Conservation (phyloP, 768 basidiomycete genomes). For the Suillus sp. region DNA sequence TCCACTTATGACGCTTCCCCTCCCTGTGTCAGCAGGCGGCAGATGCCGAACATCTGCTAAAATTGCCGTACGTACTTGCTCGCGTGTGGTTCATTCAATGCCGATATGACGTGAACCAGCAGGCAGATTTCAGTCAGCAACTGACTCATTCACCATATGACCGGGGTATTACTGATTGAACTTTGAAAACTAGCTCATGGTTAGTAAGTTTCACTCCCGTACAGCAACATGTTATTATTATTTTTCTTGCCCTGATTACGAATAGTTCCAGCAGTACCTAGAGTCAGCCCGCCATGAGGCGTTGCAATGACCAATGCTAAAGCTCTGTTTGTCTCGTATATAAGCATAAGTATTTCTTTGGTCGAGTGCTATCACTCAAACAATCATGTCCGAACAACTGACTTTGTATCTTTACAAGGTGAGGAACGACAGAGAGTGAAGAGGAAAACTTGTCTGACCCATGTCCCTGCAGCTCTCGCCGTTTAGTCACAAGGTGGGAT, state of each 20-base stretch:
- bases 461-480: slow-evolving; percentile 47
- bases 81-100: background rate
- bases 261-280: background rate
- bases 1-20: no score
- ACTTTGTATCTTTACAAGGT: slow-evolving; percentile 49
- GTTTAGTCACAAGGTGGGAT: slow-evolving; percentile 51
- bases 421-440: slow-evolving; percentile 6
- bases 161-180: background rate
- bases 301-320: background rate
- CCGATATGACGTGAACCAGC: background rate
- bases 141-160: background rate
- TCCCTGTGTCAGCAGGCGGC: no score
- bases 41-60: no score
- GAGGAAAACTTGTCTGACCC: slow-evolving; percentile 6
- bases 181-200: background rate
- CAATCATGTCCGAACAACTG: slow-evolving; percentile 31
- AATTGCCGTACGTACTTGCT: background rate
- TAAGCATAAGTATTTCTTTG: background rate
- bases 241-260: background rate
- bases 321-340: background rate
- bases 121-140: background rate
- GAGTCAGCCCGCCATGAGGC: background rate
- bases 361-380: background rate
- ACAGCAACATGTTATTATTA: no score
- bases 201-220: background rate